Evolutionary conservation across 2,329 filamentous ascomycete species (phyloP).

Genomic region (Dothiorella sarmentorum): DNA sequence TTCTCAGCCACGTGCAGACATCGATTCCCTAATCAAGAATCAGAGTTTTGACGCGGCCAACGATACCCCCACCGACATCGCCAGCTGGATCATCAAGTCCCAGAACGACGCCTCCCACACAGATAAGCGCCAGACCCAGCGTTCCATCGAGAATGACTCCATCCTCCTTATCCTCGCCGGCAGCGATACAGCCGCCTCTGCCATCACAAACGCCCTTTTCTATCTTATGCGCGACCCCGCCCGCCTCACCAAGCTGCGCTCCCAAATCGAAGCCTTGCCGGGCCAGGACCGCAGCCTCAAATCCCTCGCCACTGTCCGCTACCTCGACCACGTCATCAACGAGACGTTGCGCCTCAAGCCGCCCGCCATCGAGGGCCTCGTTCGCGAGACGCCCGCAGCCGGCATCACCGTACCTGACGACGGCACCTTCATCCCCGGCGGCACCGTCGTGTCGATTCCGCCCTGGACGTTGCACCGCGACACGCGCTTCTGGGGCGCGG

Average conservation of each 20-base stretch:
- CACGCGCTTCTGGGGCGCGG: conserved; percentile 27
- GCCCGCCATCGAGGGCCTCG: conserved; percentile 36
- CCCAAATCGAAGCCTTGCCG: conserved; percentile 25
- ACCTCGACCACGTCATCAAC: conserved; percentile 43
- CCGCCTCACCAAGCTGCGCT: conserved; percentile 11
- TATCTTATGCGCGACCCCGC: conserved; percentile 23
- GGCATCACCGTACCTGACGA: conserved; percentile 35
- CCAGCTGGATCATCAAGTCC: conserved; percentile 5
- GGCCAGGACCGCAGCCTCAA: conserved; percentile 34
- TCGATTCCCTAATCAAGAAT: neutral
- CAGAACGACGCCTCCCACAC: neutral
- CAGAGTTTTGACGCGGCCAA: neutral
- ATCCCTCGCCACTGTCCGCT: conserved; percentile 26
- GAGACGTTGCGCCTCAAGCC: conserved; percentile 44
- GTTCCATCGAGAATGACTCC: conserved; percentile 33
- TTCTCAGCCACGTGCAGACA: neutral
- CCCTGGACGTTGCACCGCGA: conserved; percentile 21
- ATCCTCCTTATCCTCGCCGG: conserved; percentile 35
- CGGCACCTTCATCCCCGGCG: conserved; percentile 39
- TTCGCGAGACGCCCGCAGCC: conserved; percentile 36
- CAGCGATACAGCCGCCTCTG: conserved; percentile 5
- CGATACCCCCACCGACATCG: conserved; percentile 5
- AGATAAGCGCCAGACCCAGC: conserved; percentile 20
- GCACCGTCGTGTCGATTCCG: conserved; percentile 25
- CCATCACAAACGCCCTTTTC: conserved; percentile 3